Conservation (phyloP, 2,329 filamentous ascomycete species). For the Aulographum hederae region DNA sequence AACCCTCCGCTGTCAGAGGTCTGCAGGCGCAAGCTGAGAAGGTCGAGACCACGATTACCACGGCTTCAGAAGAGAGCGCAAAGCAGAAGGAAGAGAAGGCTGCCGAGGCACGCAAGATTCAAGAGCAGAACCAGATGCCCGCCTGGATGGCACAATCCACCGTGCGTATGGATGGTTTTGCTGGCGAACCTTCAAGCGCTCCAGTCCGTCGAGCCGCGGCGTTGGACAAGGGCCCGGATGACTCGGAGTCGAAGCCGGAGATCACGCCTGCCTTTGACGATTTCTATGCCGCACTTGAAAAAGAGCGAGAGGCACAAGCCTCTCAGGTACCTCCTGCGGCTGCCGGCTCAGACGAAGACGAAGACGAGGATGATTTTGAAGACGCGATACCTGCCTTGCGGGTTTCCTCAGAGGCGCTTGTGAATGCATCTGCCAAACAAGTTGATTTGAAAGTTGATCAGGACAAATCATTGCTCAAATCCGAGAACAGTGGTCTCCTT, state of each 20-base stretch:
- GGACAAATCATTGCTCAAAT: too few species aligned
- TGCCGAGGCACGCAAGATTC: conserved; percentile 45
- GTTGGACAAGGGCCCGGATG: conserved; percentile 20
- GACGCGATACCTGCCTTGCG: too few species aligned
- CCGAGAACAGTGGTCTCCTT: too few species aligned
- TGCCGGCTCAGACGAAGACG: conserved; percentile 31
- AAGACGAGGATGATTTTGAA: conserved; percentile 32
- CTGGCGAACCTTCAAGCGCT: conserved; percentile 1
- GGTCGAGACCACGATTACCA: conserved; percentile 51
- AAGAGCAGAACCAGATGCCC: conserved; percentile 50
- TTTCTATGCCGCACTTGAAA: conserved; percentile 48
- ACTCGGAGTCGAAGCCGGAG: conserved; percentile 26
- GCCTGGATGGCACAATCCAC: conserved; percentile 56
- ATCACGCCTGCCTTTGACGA: conserved; percentile 43
- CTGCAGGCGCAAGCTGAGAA: conserved; percentile 47
- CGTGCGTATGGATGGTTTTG: conserved; percentile 38
- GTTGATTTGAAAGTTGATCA: too few species aligned
- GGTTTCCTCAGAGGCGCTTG: conserved; percentile 26
- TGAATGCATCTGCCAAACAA: conserved; percentile 11
- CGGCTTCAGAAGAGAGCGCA: conserved; percentile 44
- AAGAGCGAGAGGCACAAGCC: conserved; percentile 24
- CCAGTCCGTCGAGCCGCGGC: conserved; percentile 1
- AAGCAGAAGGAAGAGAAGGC: conserved; percentile 48
- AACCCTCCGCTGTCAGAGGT: conserved; percentile 52
- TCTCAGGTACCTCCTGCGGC: conserved; percentile 22